phyloP scores from a whole-genome alignment of 2,329 filamentous ascomycete species.

The Trichoderma sp. region DNA sequence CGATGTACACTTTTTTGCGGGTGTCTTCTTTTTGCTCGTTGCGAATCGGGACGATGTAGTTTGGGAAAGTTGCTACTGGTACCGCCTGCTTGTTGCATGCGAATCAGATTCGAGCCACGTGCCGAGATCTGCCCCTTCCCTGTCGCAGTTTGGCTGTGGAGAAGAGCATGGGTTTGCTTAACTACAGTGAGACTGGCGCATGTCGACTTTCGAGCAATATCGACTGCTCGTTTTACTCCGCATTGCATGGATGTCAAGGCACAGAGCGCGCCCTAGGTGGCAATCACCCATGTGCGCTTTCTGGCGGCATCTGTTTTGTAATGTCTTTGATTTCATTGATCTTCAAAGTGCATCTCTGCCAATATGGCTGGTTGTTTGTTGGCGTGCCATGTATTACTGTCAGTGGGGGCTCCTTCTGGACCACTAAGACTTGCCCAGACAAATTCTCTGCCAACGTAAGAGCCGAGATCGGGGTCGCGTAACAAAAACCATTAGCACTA shows the following conservation, averaged over 20 bases:
- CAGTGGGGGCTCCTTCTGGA: not conserved
- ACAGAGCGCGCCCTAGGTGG: not conserved
- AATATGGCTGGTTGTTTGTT: conserved; percentile 4
- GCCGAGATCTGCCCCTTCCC: not conserved
- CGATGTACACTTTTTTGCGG: not conserved
- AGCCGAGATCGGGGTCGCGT: conserved; percentile 30
- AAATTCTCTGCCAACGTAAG: conserved; percentile 21
- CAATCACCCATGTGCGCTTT: not conserved
- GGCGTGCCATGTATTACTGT: not conserved
- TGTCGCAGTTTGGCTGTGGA: conserved; percentile 10
- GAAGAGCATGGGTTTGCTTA: conserved; percentile 3
- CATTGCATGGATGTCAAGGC: not conserved
- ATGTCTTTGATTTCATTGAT: not conserved
- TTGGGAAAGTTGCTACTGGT: not conserved
- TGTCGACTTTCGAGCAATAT: not conserved
- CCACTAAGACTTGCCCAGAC: conserved; percentile 13
- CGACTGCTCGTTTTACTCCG: not conserved
- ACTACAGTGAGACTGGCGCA: conserved; percentile 1
- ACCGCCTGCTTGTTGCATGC: not conserved
- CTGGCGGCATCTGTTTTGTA: conserved; percentile 2
- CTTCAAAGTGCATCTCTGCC: not conserved
- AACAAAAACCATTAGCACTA: not conserved
- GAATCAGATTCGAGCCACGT: conserved; percentile 21
- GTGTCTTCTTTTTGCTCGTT: conserved; percentile 17
- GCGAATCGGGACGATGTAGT: not conserved